A percentile compares a stretch with the other conserved stretches of the same genome.
Conservation (phyloP, 202 grass and related monocot genomes). For the Carex sylvatica region DNA sequence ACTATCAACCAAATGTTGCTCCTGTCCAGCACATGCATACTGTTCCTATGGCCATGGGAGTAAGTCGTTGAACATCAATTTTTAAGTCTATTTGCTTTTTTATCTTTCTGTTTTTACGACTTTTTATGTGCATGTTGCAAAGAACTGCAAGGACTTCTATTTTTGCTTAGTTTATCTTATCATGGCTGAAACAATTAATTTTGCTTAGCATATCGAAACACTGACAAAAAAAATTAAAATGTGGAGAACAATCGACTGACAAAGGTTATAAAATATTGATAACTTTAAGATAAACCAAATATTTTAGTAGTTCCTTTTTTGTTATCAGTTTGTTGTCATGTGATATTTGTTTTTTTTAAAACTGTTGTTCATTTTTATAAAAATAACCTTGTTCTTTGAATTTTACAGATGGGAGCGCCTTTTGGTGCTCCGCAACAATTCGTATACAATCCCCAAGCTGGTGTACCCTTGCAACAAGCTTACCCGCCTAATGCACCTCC, state of each 20-base stretch:
- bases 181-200: background rate
- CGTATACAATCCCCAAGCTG: constrained; percentile 64
- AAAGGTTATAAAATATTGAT: background rate
- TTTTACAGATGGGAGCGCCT: constrained; percentile 47
- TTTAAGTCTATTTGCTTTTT: background rate
- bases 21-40: constrained; percentile 50
- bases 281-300: background rate
- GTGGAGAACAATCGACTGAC: background rate
- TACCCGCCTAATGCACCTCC: constrained; percentile 62
- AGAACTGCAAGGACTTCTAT: background rate
- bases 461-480: constrained; percentile 46
- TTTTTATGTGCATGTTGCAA: background rate
- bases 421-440: constrained; percentile 58
- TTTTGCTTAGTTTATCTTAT: background rate
- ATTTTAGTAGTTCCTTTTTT: background rate
- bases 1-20: constrained; percentile 65
- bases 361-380: constrained; percentile 8
- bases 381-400: constrained; percentile 2
- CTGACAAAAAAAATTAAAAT: background rate
- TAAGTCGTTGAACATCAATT: constrained; percentile 36
- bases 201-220: background rate
- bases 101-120: background rate
- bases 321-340: background rate
- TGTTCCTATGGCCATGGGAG: constrained; percentile 66
- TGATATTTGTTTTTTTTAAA: background rate